Evolutionary conservation across 176 grass and related monocot genomes (phyloP).

Genomic region (Aegilops tauschii): DNA sequence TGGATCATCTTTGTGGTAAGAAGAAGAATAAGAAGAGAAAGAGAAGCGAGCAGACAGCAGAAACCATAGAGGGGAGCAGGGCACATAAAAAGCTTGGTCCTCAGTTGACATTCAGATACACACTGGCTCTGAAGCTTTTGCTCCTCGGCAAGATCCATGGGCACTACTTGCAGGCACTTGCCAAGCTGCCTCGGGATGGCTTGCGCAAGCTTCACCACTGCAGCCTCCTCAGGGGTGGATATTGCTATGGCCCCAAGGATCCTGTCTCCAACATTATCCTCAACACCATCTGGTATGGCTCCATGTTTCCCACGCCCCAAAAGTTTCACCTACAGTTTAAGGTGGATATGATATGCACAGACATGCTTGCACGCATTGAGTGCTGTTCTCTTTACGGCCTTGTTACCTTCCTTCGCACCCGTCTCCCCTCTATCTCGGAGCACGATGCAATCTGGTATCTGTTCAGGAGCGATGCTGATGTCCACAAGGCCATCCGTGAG

Average conservation of each 20-base stretch:
- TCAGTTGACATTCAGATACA: not conserved
- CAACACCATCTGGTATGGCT: conserved; percentile 12
- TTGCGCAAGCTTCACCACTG: not conserved
- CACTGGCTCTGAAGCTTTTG: not conserved
- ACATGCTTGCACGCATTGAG: not conserved
- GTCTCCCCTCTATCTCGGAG: not conserved
- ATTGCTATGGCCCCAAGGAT: not conserved
- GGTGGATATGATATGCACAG: conserved; percentile 6
- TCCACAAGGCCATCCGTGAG: not conserved
- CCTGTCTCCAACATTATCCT: conserved; percentile 22
- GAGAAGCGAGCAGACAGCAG: not conserved
- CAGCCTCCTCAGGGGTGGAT: not conserved
- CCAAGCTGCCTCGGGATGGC: not conserved
- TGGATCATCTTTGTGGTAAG: not conserved
- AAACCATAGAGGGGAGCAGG: not conserved
- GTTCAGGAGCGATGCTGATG: not conserved
- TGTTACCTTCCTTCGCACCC: not conserved
- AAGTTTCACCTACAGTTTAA: not conserved
- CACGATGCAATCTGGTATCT: not conserved
- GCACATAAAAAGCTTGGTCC: not conserved
- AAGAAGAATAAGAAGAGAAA: not conserved
- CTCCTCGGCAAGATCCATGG: conserved; percentile 8
- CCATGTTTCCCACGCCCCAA: not conserved
- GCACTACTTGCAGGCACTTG: not conserved
- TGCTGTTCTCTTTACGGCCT: not conserved